phyloP scores from a whole-genome alignment of 1,284 basidiomycete genomes.

The Rhodotorula sp. region DNA sequence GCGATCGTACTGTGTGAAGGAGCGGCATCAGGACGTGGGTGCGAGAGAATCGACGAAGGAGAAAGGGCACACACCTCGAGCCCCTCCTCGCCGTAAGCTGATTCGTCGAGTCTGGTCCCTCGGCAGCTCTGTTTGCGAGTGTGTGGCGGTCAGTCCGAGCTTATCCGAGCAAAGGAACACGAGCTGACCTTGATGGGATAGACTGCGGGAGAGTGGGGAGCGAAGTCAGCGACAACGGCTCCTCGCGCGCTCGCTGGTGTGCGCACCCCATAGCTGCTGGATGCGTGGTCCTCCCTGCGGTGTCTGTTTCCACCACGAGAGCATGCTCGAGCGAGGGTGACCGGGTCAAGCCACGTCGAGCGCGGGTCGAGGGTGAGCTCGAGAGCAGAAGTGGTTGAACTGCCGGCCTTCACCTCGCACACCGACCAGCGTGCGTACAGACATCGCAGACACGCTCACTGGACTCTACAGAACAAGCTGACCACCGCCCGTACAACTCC shows the following conservation, averaged over 20 bases:
- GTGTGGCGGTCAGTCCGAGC: not conserved
- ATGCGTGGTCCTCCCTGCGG: not conserved
- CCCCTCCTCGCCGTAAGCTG: constrained; percentile 17
- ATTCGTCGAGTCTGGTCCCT: constrained; percentile 6
- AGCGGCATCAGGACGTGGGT: too few species aligned
- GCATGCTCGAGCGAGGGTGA: not conserved
- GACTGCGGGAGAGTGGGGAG: constrained; percentile 1
- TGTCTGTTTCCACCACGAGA: not conserved
- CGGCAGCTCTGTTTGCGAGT: constrained; percentile 7
- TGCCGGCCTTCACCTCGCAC: too few species aligned
- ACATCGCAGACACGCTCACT: too few species aligned
- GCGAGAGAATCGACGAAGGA: too few species aligned
- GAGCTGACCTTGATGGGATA: constrained; percentile 26
- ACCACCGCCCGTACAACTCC: not conserved
- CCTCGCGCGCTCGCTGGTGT: too few species aligned
- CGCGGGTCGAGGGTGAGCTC: too few species aligned
- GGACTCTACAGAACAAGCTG: not conserved
- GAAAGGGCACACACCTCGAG: constrained; percentile 11
- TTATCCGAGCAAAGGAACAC: too few species aligned
- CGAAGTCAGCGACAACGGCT: not conserved
- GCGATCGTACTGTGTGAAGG: constrained; percentile 17
- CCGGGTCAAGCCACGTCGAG: too few species aligned
- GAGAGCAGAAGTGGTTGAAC: too few species aligned
- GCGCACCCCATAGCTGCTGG: constrained; percentile 27
- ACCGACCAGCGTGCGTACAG: too few species aligned